Conservation (phyloP, 257 asterid genomes). For the Echites panduratus region DNA sequence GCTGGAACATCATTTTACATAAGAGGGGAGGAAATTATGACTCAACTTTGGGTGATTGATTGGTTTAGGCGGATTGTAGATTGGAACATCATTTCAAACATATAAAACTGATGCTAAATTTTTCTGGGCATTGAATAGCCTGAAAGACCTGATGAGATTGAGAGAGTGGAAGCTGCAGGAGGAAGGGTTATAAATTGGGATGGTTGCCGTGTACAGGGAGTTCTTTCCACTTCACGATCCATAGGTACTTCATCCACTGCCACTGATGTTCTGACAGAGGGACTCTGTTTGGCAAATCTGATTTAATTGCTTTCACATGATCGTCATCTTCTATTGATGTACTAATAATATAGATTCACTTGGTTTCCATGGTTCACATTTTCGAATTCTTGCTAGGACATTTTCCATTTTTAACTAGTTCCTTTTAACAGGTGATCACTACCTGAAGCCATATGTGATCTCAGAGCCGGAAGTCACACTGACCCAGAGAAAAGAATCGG, state of each 20-base stretch:
- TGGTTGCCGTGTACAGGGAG: conserved; percentile 48
- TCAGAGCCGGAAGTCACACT: conserved; percentile 48
- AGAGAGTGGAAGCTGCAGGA: conserved; percentile 54
- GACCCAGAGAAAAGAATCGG: conserved; percentile 29
- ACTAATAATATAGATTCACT: too few relatives aligned
- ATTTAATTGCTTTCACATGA: too few relatives aligned
- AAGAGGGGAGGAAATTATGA: background rate
- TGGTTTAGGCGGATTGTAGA: background rate
- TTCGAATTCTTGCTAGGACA: background rate
- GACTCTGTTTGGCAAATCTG: too few relatives aligned
- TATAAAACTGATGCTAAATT: background rate
- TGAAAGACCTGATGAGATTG: conserved; percentile 51
- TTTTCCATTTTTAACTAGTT: too few relatives aligned
- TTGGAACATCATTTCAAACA: background rate
- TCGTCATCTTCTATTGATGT: too few relatives aligned
- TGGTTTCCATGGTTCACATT: background rate
- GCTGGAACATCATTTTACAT: background rate
- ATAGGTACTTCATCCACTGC: conserved; percentile 29
- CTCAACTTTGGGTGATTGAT: background rate
- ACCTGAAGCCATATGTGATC: conserved; percentile 35
- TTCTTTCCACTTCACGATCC: conserved; percentile 52
- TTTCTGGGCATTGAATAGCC: conserved; percentile 25
- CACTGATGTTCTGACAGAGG: background rate
- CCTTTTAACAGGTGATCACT: conserved; percentile 32
- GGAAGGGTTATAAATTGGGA: conserved; percentile 41